These are phyloP conservation scores for Glomus cerebriforme DNA, from an alignment of 192 early-diverging fungal species.

Conservation along the genomic window DNA sequence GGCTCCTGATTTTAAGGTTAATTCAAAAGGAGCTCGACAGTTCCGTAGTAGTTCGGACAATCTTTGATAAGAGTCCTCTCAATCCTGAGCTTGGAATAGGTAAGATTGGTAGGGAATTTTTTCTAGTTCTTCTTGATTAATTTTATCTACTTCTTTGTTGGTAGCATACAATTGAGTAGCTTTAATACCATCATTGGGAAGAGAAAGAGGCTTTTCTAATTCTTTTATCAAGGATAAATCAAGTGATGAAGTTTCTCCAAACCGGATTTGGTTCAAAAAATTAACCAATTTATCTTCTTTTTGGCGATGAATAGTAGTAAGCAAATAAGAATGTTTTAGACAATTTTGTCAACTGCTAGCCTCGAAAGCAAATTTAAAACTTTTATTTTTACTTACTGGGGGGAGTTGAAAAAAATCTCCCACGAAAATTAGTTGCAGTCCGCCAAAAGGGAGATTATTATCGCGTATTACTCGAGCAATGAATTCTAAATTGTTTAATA, in stretches of 20 bases:
- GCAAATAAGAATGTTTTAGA: conserved; percentile 55
- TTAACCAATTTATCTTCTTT: conserved; percentile 68
- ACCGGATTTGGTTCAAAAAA: conserved; percentile 83
- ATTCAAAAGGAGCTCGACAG: conserved; percentile 58
- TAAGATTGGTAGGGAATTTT: not conserved
- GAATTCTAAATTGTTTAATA: conserved; percentile 74
- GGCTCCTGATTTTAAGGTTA: conserved; percentile 71
- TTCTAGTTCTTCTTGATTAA: not conserved
- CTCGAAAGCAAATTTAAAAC: conserved; percentile 59
- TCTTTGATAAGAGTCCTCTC: not conserved
- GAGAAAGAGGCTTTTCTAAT: conserved; percentile 53
- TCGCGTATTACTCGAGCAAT: conserved; percentile 56
- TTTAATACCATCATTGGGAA: conserved; percentile 58
- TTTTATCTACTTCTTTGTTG: not conserved
- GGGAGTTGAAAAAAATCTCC: conserved; percentile 85
- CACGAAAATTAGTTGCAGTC: conserved; percentile 67
- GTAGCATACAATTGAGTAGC: conserved; percentile 67
- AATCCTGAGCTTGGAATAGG: not conserved
- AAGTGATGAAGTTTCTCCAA: conserved; percentile 63
- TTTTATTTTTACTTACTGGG: conserved; percentile 53
- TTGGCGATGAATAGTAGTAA: conserved; percentile 83
- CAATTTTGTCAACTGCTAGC: conserved; percentile 53
- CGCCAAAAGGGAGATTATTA: conserved; percentile 62
- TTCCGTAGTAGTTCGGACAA: conserved; percentile 37
- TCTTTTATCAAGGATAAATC: conserved; percentile 51